Conservation (phyloP, 805 yeast genomes). For the Cyberlindnera maritima region DNA sequence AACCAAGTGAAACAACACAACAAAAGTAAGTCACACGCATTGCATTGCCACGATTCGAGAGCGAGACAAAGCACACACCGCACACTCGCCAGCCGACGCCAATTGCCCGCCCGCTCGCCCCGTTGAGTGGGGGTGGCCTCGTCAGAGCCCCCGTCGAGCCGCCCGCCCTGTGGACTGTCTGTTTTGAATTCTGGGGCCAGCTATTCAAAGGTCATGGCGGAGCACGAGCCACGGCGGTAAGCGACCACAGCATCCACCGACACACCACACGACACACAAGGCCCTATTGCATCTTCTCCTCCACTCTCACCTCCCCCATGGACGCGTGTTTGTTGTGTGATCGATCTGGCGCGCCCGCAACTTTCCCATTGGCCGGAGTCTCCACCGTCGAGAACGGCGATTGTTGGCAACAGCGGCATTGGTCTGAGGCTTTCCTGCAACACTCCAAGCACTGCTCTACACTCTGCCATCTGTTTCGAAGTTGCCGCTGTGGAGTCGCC, state of each 20-base stretch:
- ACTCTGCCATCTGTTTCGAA: not conserved
- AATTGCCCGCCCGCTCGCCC: no score
- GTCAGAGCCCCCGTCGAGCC: not conserved
- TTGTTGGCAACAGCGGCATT: not conserved
- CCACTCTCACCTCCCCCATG: not conserved
- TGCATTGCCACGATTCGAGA: not conserved
- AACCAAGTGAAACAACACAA: not conserved
- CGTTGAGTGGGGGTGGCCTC: not conserved
- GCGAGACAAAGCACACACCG: not conserved
- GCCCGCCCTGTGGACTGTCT: not conserved
- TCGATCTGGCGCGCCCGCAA: constrained; percentile 4
- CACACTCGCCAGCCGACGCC: no score
- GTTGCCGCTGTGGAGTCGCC: not conserved
- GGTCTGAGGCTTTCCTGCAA: not conserved
- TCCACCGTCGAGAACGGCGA: not conserved
- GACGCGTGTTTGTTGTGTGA: not conserved
- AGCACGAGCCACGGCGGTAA: not conserved
- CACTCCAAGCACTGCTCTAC: not conserved
- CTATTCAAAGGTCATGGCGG: not conserved
- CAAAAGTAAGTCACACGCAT: constrained; percentile 5
- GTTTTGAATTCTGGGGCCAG: not conserved
- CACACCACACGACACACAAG: not conserved
- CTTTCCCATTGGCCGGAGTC: not conserved
- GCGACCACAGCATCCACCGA: not conserved
- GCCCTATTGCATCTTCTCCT: no score